Base-by-base conservation (phyloP, 768 basidiomycete genomes). In the Amanita polypyramis region DNA sequence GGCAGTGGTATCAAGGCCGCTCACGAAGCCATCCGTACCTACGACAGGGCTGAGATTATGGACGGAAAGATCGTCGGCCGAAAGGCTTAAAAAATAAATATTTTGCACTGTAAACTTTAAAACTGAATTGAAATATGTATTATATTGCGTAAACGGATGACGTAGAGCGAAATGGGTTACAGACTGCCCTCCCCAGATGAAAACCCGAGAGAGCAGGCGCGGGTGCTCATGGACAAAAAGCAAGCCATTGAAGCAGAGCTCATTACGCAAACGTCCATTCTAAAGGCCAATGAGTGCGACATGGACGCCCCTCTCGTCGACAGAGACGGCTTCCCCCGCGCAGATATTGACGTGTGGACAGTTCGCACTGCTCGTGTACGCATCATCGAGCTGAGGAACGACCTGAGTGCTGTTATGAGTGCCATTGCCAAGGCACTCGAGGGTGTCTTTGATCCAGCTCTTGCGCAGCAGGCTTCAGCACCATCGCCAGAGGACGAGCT, bases 321-420 rank as follows among this genome's bases (percentile, higher is more conserved):
- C 59, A 53, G 69, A 0, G 87, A 96, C 45, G 95, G 95, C 5
- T 97, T 90, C 63, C 94, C 94, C 1, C 75, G 91, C 11, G 79
- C 78, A 11, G 85, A 95, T 64, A 75, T 97, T 52, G 88, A 94
- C 54, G 71, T 95, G 14, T 88, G 79, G 59, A 80, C 83, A 9
- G 82, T 94, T 15, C 73, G 89, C 19, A 67, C 68, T 41, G 87
- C 90, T 10, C 75, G 91, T 45, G 74, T 82, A 25, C 72, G 85
- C 43, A 77, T 94, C n/a, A 80, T 86, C 44, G 77, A 87, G 60
- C 67, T 93, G 42, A 71, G 80, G 49, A 96, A 93, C 56, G 94
- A 98, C 59, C 68, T 84, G 51, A 70, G 68, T 14, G 70, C 61
- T 27, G 65, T 87, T 8, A 83, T 79, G 67, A 72, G 82, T 53